Conservation (phyloP, 2,329 filamentous ascomycete species). For the Penicillium sp. region DNA sequence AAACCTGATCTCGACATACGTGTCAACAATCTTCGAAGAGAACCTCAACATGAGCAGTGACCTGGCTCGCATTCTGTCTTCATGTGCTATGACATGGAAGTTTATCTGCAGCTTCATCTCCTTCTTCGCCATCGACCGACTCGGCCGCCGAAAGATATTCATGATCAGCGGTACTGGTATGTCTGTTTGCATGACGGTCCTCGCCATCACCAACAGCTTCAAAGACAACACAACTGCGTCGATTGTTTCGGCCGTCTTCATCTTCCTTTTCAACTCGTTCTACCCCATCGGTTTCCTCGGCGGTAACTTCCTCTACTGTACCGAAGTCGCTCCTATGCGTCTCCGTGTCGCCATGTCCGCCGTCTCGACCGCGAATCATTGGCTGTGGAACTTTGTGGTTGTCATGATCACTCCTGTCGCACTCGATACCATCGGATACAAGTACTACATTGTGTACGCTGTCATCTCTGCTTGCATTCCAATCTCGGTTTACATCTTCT, state of each 20-base stretch:
- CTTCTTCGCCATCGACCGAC: conserved; percentile 53
- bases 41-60: conserved; percentile 23
- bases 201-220: conserved; percentile 40
- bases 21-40: conserved; percentile 23
- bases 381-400: conserved; percentile 27
- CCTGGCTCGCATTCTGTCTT: conserved; percentile 40
- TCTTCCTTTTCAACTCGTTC: conserved; percentile 25
- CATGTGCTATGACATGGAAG: conserved; percentile 56
- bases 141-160: conserved; percentile 53
- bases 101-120: conserved; percentile 53
- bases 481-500: conserved; percentile 20
- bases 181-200: conserved; percentile 56
- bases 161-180: conserved; percentile 55
- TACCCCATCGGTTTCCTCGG: conserved; percentile 24
- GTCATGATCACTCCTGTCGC: conserved; percentile 25
- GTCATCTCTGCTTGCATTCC: conserved; percentile 23
- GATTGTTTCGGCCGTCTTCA: conserved; percentile 19
- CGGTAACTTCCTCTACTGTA: conserved; percentile 26
- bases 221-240: conserved; percentile 19
- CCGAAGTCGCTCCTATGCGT: conserved; percentile 24
- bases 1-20: conserved; percentile 22
- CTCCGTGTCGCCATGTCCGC: conserved; percentile 25
- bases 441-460: conserved; percentile 23
- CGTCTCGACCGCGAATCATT: conserved; percentile 23
- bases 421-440: conserved; percentile 22